Percentiles rank a stretch among this genome's conserved stretches.
These are phyloP conservation scores for Kodamaea hsintzibuensis DNA, from an alignment of 805 yeast species.

Conservation along the genomic window DNA sequence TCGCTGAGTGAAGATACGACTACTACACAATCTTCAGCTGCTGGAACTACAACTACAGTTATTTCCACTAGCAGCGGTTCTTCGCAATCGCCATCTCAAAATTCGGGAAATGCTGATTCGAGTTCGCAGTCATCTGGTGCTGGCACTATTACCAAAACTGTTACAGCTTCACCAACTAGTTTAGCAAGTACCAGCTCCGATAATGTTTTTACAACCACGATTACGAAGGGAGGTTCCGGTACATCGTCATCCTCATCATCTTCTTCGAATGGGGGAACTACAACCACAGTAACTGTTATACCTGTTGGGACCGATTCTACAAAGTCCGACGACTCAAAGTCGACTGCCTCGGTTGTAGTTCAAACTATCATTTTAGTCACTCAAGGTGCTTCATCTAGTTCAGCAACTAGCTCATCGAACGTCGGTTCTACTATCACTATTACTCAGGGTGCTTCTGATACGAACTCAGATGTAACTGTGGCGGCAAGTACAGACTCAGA, in stretches of 20 bases:
- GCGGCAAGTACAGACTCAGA: neutral
- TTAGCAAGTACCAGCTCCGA: neutral
- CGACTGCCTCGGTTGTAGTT: neutral
- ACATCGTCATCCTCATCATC: neutral
- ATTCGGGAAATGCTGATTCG: too few relatives aligned
- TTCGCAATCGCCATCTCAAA: too few relatives aligned
- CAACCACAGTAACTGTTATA: neutral
- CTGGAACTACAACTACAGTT: neutral
- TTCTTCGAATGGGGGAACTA: neutral
- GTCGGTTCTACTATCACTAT: neutral
- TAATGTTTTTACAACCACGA: neutral
- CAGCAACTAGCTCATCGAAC: neutral
- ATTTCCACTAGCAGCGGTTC: neutral
- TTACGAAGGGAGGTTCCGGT: neutral
- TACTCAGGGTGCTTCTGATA: neutral
- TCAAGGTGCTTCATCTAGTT: neutral
- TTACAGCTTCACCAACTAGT: slow-evolving; percentile 11
- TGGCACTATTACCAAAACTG: slow-evolving; percentile 11
- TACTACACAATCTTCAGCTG: neutral
- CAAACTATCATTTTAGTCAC: neutral
- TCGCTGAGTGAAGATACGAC: neutral
- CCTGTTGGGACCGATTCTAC: neutral
- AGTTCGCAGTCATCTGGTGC: neutral
- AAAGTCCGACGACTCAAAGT: neutral
- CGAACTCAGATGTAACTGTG: neutral